Percentiles rank a stretch among this genome's conserved stretches.
Conservation (phyloP, 768 basidiomycete species). For the Nidula microcarpa region DNA sequence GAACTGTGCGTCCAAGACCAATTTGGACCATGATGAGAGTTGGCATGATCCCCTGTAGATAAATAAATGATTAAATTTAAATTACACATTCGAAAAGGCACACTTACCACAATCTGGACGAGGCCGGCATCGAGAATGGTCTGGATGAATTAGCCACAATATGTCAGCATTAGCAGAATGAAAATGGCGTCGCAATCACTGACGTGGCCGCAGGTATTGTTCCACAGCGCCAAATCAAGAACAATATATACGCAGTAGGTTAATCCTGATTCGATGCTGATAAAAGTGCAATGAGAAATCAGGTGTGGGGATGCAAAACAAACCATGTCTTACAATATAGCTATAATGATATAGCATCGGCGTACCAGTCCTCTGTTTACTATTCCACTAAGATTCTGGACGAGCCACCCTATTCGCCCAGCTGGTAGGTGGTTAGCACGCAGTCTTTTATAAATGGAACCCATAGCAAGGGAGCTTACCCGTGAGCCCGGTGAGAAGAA, state of each 20-base stretch:
- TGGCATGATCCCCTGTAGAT: constrained; percentile 24
- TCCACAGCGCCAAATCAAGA: constrained; percentile 22
- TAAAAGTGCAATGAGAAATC: not conserved
- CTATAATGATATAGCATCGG: constrained; percentile 26
- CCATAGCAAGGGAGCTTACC: constrained; percentile 14
- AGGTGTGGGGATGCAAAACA: not conserved
- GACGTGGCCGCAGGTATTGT: constrained; percentile 3
- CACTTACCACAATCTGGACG: constrained; percentile 25
- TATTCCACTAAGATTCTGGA: constrained; percentile 17
- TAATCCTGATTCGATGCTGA: constrained; percentile 33
- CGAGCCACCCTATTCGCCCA: constrained; percentile 31
- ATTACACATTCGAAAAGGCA: not conserved
- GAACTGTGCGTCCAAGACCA: constrained; percentile 22
- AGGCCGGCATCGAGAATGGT: constrained; percentile 18
- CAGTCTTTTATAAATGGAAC: not conserved
- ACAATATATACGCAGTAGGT: constrained; percentile 32
- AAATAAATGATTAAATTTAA: not conserved
- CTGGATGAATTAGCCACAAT: constrained; percentile 6
- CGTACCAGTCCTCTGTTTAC: constrained; percentile 21
- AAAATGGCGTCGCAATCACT: too few species aligned
- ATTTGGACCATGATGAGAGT: constrained; percentile 15
- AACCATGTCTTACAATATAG: constrained; percentile 25
- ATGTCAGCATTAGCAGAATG: too few species aligned
- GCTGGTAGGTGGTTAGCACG: constrained; percentile 13
- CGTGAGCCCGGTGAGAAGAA: constrained; percentile 27